Conservation (phyloP, 805 yeast genomes). For the Ogataea henricii region DNA sequence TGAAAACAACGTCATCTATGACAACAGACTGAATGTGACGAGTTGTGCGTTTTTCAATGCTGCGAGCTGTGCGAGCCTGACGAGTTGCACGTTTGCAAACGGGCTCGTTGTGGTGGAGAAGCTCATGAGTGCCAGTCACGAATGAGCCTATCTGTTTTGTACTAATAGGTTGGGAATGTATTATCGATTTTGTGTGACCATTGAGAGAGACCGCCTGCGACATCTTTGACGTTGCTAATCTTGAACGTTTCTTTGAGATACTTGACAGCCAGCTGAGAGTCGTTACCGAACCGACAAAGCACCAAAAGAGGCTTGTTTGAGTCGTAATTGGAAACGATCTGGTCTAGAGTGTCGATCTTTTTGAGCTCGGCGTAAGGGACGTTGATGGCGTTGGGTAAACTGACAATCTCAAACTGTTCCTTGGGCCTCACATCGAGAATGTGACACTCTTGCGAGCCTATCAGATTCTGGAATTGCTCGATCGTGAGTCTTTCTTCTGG, state of each 20-base stretch:
- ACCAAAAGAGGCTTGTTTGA: constrained; percentile 45
- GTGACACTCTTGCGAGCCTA: constrained; percentile 28
- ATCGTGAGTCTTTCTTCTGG: constrained; percentile 50
- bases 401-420: constrained; percentile 72
- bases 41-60: constrained; percentile 24
- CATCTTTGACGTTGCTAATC: constrained; percentile 56
- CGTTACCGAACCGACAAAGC: constrained; percentile 88
- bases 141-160: not conserved
- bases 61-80: constrained; percentile 19
- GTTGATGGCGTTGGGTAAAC: constrained; percentile 59
- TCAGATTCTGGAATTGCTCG: constrained; percentile 31
- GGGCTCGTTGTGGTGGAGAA: constrained; percentile 35
- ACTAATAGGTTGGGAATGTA: constrained; percentile 63
- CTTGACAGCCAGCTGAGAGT: constrained; percentile 76
- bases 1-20: constrained; percentile 14
- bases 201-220: constrained; percentile 73
- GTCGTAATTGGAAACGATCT: constrained; percentile 13
- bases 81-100: constrained; percentile 29
- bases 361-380: constrained; percentile 59
- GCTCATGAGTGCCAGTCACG: constrained; percentile 17
- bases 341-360: constrained; percentile 27
- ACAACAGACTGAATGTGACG: constrained; percentile 21
- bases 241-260: constrained; percentile 53
- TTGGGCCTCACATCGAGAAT: constrained; percentile 77
- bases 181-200: constrained; percentile 68